Conservation (phyloP, 2,329 filamentous ascomycete species). For the Ascochyta lentis region DNA sequence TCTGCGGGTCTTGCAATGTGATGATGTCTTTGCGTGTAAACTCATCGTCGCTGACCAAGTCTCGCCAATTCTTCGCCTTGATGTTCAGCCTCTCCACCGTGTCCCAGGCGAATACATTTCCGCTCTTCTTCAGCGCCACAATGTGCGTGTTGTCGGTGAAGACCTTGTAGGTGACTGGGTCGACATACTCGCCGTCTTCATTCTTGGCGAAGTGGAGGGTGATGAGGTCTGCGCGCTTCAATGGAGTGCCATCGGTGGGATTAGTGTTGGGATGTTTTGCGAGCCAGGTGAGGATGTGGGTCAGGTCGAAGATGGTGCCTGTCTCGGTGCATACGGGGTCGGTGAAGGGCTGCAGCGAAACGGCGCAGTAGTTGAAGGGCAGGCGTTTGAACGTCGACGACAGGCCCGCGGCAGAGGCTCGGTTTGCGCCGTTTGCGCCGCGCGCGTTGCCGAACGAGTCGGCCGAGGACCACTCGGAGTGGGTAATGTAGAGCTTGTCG, state of each 20-base stretch:
- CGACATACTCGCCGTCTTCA: conserved; percentile 87
- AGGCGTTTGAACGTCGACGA: conserved; percentile 78
- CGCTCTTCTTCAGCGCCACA: conserved; percentile 82
- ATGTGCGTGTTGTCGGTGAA: conserved; percentile 99
- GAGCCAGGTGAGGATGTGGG: conserved; percentile 92
- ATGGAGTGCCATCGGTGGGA: conserved; percentile 79
- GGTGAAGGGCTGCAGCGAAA: conserved; percentile 92
- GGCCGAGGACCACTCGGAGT: conserved; percentile 94
- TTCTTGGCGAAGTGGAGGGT: conserved; percentile 93
- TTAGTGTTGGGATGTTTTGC: conserved; percentile 94
- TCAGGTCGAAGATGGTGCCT: conserved; percentile 93
- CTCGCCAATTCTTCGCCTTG: conserved; percentile 94
- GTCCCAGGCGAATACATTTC: conserved; percentile 96
- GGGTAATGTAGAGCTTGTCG: conserved; percentile 73
- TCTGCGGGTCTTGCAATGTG: conserved; percentile 94
- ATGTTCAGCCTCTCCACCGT: conserved; percentile 95
- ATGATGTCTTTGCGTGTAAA: conserved; percentile 93
- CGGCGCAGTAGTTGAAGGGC: conserved; percentile 97
- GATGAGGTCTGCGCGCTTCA: conserved; percentile 83
- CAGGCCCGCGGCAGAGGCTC: conserved; percentile 57
- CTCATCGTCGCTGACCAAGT: conserved; percentile 84
- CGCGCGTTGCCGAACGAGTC: conserved; percentile 87
- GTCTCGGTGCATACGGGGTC: conserved; percentile 89
- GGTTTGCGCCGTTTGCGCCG: conserved; percentile 68
- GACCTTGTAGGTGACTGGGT: conserved; percentile 96